Conservation (phyloP, 148 eudicot genomes). For the Nepenthes mirabilis region DNA sequence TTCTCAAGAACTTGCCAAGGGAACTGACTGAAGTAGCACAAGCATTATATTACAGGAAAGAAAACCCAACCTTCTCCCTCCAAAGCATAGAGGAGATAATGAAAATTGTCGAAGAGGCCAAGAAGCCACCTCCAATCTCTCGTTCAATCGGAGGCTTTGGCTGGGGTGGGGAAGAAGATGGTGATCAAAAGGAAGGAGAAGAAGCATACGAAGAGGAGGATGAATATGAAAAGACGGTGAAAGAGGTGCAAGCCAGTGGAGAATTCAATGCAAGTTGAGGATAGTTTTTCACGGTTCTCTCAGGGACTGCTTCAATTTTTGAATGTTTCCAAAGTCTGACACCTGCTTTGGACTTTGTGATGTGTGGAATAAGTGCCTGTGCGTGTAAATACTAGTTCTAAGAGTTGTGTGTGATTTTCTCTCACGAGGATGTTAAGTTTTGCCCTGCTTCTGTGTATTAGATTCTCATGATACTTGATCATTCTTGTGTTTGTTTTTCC, state of each 20-base stretch:
- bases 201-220: slow-evolving; percentile 44
- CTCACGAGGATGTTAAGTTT: no score
- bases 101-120: slow-evolving; percentile 77
- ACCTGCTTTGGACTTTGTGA: no score
- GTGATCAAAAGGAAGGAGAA: slow-evolving; percentile 40
- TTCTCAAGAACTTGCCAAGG: slow-evolving; percentile 46
- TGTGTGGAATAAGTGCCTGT: no score
- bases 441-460: no score
- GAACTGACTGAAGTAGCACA: slow-evolving; percentile 43
- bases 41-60: slow-evolving; percentile 51
- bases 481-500: no score
- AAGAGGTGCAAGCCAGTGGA: slow-evolving; percentile 66
- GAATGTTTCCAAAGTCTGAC: no score
- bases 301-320: no score
- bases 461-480: no score
- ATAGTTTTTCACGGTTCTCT: background rate
- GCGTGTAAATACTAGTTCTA: no score
- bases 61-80: slow-evolving; percentile 59
- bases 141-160: slow-evolving; percentile 52
- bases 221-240: slow-evolving; percentile 76
- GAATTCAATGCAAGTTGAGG: slow-evolving; percentile 34
- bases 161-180: slow-evolving; percentile 62
- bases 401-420: no score
- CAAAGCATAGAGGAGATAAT: slow-evolving; percentile 69
- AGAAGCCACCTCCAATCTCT: slow-evolving; percentile 36